A percentile compares a stretch with the other conserved stretches of the same genome.
Conservation (phyloP, 1,284 basidiomycete genomes). For the Ceratobasidium sp. region DNA sequence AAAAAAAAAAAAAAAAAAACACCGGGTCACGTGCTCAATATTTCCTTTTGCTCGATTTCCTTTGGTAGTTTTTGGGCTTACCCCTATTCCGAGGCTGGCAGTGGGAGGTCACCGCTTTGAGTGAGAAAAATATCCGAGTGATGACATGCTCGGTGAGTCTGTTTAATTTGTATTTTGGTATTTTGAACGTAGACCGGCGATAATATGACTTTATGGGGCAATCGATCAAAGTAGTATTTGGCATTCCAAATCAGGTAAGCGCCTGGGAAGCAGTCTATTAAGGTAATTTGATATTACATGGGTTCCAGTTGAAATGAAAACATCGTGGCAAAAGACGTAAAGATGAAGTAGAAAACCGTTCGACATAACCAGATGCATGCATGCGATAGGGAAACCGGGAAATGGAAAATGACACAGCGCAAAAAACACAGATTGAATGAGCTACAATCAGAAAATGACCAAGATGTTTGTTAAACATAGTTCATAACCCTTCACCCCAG, state of each 20-base stretch:
- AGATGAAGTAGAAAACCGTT: constrained; percentile 1
- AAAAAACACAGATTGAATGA: constrained; percentile 7
- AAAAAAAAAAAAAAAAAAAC: too few species aligned
- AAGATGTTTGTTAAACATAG: not conserved
- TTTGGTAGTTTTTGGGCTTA: too few species aligned
- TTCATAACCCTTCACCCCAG: not conserved
- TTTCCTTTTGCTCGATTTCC: too few species aligned
- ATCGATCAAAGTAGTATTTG: constrained; percentile 5
- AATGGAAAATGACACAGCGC: constrained; percentile 1
- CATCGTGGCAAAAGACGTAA: constrained; percentile 21
- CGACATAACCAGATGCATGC: not conserved
- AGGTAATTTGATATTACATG: constrained; percentile 7
- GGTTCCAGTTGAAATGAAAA: constrained; percentile 9
- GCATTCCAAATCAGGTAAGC: not conserved
- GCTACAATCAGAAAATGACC: constrained; percentile 3
- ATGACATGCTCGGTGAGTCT: too few species aligned
- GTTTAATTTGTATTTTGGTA: too few species aligned
- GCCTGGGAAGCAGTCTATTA: constrained; percentile 2
- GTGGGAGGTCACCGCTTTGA: too few species aligned
- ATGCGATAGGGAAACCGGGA: not conserved
- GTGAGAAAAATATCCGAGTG: too few species aligned
- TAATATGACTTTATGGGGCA: too few species aligned
- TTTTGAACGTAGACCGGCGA: too few species aligned
- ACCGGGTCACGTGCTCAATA: too few species aligned
- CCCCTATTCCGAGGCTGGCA: too few species aligned